A percentile compares a stretch with the other conserved stretches of the same genome.
phyloP scores from a whole-genome alignment of 1,139 yeast genomes.

The Taiozyma sp. region DNA sequence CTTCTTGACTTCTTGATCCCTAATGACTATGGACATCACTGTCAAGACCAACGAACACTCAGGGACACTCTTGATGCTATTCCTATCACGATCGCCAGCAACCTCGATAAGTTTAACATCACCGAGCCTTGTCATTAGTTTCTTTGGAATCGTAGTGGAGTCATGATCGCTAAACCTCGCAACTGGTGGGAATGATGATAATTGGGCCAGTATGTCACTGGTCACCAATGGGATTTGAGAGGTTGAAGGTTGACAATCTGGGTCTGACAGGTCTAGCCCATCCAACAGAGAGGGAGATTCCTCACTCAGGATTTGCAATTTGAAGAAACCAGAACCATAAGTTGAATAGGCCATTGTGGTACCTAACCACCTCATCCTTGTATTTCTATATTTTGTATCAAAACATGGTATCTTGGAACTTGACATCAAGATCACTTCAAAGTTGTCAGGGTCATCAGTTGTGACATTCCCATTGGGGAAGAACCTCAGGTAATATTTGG shows the following conservation, averaged over 20 bases:
- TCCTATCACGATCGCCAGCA: constrained; percentile 9
- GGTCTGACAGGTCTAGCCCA: constrained; percentile 2
- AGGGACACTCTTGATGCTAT: constrained; percentile 24
- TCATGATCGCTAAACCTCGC: constrained; percentile 24
- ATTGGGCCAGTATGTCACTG: constrained; percentile 5
- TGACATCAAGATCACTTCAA: constrained; percentile 17
- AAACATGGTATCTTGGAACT: constrained; percentile 16
- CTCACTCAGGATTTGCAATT: constrained; percentile 26
- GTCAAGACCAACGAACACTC: constrained; percentile 28
- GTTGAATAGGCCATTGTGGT: constrained; percentile 15
- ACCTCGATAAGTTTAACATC: constrained; percentile 27
- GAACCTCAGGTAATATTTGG: constrained; percentile 17
- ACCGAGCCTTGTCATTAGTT: constrained; percentile 27
- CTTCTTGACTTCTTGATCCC: constrained; percentile 21
- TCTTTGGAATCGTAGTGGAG: constrained; percentile 26
- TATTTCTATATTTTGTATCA: constrained; percentile 15
- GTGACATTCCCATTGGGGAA: constrained; percentile 16
- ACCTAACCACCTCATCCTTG: constrained; percentile 24
- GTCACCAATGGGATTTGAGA: neutral
- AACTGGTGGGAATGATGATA: constrained; percentile 15
- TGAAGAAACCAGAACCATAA: constrained; percentile 18
- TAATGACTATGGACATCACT: constrained; percentile 32
- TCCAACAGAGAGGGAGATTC: constrained; percentile 27
- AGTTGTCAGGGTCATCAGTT: constrained; percentile 10
- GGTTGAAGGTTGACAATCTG: constrained; percentile 1